Conservation (phyloP, 495 filamentous ascomycete species). For the Diplogelasinospora grovesii region DNA sequence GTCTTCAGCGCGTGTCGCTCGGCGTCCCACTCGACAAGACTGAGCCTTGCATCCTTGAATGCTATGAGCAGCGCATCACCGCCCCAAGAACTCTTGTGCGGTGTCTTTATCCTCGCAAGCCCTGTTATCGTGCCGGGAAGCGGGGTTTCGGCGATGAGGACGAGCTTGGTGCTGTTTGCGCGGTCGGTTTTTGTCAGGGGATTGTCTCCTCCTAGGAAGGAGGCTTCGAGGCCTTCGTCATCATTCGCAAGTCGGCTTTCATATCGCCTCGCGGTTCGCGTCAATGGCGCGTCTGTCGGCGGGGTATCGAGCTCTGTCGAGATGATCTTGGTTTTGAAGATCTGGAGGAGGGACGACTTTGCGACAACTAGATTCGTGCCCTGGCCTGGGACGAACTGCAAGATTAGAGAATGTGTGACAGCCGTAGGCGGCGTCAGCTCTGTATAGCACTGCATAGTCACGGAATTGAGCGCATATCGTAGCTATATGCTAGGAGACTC, state of each 20-base stretch:
- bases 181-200: slow-evolving; percentile 49
- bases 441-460: slow-evolving; percentile 64
- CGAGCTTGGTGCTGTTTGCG: slow-evolving; percentile 62
- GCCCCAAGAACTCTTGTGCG: slow-evolving; percentile 65
- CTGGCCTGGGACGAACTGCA: slow-evolving; percentile 69
- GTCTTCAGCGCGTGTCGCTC: slow-evolving; percentile 70
- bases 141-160: slow-evolving; percentile 75
- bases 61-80: slow-evolving; percentile 79
- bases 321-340: slow-evolving; percentile 58
- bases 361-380: slow-evolving; percentile 81
- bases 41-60: slow-evolving; percentile 84
- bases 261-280: slow-evolving; percentile 24
- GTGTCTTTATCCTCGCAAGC: slow-evolving; percentile 65
- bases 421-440: slow-evolving; percentile 88
- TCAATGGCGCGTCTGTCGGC: slow-evolving; percentile 14
- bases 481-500: too few relatives aligned
- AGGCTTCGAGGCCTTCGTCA: slow-evolving; percentile 54
- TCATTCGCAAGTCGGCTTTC: slow-evolving; percentile 44
- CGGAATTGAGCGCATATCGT: slow-evolving; percentile 18
- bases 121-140: slow-evolving; percentile 79
- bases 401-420: slow-evolving; percentile 76
- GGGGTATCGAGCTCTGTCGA: slow-evolving; percentile 46
- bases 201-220: slow-evolving; percentile 52
- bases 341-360: slow-evolving; percentile 83
- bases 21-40: slow-evolving; percentile 90